phyloP scores from a whole-genome alignment of 1,284 basidiomycete genomes.

The Malassezia dermatis region DNA sequence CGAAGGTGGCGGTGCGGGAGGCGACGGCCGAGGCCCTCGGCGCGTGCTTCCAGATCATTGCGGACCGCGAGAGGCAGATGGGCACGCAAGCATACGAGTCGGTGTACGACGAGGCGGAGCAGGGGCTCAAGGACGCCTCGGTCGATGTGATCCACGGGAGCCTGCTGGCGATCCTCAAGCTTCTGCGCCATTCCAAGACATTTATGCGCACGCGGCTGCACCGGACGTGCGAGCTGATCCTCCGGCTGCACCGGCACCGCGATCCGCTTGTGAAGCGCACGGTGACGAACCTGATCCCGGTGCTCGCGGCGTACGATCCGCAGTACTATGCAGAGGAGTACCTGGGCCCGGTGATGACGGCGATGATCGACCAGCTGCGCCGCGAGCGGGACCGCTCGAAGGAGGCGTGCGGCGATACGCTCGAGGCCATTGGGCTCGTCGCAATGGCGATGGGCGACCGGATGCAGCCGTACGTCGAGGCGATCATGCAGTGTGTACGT shows the following conservation, averaged over 20 bases:
- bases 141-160: slow-evolving; percentile 86
- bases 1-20: slow-evolving; percentile 38
- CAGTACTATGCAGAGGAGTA: slow-evolving; percentile 42
- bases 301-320: slow-evolving; percentile 43
- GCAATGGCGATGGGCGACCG: slow-evolving; percentile 81
- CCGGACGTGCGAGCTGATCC: slow-evolving; percentile 79
- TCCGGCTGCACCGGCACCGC: slow-evolving; percentile 77
- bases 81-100: slow-evolving; percentile 41
- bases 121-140: slow-evolving; percentile 67
- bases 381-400: slow-evolving; percentile 35
- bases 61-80: slow-evolving; percentile 43
- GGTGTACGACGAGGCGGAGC: slow-evolving; percentile 69
- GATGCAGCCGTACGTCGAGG: slow-evolving; percentile 91
- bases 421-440: slow-evolving; percentile 91
- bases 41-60: slow-evolving; percentile 45
- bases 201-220: slow-evolving; percentile 87
- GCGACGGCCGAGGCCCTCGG: slow-evolving; percentile 45
- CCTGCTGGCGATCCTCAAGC: slow-evolving; percentile 78
- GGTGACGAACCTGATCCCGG: slow-evolving; percentile 37
- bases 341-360: slow-evolving; percentile 37
- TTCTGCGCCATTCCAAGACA: slow-evolving; percentile 84
- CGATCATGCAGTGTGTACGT: slow-evolving; percentile 82
- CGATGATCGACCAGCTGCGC: slow-evolving; percentile 32
- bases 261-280: slow-evolving; percentile 73
- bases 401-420: slow-evolving; percentile 52